These are phyloP conservation scores for Fraxinus platypoda DNA, from an alignment of 305 asterid genomes.

Conservation along the genomic window DNA sequence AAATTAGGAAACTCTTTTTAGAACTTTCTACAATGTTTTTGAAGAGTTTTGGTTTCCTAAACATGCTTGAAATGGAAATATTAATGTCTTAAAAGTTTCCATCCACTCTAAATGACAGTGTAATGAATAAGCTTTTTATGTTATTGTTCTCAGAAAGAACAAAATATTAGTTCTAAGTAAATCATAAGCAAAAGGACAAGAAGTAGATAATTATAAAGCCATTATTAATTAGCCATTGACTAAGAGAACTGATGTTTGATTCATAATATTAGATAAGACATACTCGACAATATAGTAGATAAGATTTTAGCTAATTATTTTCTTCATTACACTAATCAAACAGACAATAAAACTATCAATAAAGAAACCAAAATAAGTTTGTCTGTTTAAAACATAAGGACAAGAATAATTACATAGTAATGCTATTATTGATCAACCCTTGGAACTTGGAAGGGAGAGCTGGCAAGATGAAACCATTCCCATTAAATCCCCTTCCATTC, in stretches of 20 bases:
- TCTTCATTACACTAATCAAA: neutral
- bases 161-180: neutral
- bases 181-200: neutral
- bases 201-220: neutral
- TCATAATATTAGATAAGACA: neutral
- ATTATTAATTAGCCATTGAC: neutral
- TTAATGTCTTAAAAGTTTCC: neutral
- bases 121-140: no score
- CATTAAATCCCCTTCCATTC: conserved; percentile 25
- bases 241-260: neutral
- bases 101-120: neutral
- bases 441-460: neutral
- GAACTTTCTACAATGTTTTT: neutral
- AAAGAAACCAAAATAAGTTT: neutral
- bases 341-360: neutral
- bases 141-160: no score
- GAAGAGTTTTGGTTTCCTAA: neutral
- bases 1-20: neutral
- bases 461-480: conserved; percentile 26
- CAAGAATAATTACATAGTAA: no score
- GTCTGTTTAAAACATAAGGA: no score
- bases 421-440: neutral
- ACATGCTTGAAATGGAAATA: neutral
- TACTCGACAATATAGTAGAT: neutral
- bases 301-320: no score